phyloP scores from a whole-genome alignment of 202 grass and related monocot species.

The Panicum virgatum region DNA sequence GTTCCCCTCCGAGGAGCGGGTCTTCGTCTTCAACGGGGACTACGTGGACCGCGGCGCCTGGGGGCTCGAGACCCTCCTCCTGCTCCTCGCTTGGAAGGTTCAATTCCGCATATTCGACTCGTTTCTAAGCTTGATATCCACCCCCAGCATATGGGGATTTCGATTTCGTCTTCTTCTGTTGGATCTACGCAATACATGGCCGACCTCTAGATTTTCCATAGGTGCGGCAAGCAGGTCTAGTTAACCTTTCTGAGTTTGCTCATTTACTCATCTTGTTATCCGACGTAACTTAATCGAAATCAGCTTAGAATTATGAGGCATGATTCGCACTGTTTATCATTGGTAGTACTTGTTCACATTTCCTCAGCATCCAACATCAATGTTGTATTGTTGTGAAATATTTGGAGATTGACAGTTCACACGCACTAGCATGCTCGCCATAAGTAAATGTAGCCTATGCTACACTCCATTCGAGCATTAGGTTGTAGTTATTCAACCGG shows the following conservation, averaged over 20 bases:
- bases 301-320: not conserved
- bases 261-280: not conserved
- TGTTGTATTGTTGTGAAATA: not conserved
- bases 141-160: not conserved
- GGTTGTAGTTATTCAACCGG: too few relatives aligned
- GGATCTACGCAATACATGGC: not conserved
- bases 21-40: constrained; percentile 97
- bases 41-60: constrained; percentile 95
- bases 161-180: not conserved
- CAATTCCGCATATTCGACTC: constrained; percentile 8
- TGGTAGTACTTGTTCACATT: not conserved
- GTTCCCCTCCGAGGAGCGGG: constrained; percentile 70
- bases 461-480: too few relatives aligned
- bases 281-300: not conserved
- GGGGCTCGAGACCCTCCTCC: constrained; percentile 86
- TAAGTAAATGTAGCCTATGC: not conserved
- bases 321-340: not conserved
- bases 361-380: not conserved
- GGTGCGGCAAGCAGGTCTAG: not conserved
- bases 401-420: not conserved
- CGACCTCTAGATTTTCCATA: not conserved
- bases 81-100: constrained; percentile 95
- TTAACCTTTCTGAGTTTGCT: not conserved
- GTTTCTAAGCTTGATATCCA: not conserved
- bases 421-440: not conserved